Evolutionary conservation across 306 rosid genomes (phyloP).

Genomic region (Mimosa bimucronata): DNA sequence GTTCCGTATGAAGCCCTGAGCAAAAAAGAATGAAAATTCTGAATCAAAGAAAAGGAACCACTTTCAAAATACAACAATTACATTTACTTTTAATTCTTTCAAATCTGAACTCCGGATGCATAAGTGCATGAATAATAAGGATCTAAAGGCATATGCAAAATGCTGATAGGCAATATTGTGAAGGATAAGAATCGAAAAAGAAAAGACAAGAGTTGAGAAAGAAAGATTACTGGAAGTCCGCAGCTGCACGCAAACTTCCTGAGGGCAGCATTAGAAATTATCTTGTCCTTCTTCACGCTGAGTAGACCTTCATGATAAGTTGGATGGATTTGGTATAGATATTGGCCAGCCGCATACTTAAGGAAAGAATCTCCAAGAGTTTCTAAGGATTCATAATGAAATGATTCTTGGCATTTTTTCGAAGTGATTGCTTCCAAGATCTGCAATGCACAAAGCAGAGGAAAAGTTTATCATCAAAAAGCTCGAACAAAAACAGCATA

Average conservation of each 20-base stretch:
- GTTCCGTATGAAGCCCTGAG: slow-evolving; percentile 79
- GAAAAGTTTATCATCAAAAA: slow-evolving; percentile 11
- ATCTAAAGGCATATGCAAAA: not conserved
- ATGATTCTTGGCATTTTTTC: slow-evolving; percentile 70
- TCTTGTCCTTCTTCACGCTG: slow-evolving; percentile 60
- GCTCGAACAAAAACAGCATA: not conserved
- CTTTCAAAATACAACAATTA: not conserved
- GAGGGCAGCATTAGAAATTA: slow-evolving; percentile 75
- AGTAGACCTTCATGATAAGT: slow-evolving; percentile 82
- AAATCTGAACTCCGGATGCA: not conserved
- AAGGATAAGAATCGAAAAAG: slow-evolving; percentile 11
- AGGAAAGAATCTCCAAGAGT: slow-evolving; percentile 95
- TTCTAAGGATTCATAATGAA: slow-evolving; percentile 84
- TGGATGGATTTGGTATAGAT: slow-evolving; percentile 59
- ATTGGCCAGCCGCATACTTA: slow-evolving; percentile 74
- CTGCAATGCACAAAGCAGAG: slow-evolving; percentile 42
- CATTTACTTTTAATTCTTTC: not conserved
- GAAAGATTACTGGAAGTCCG: slow-evolving; percentile 63
- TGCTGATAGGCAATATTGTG: slow-evolving; percentile 5
- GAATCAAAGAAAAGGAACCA: not conserved
- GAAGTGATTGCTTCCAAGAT: slow-evolving; percentile 90
- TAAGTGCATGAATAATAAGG: not conserved
- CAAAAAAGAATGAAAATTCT: slow-evolving; percentile 24
- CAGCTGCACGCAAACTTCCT: slow-evolving; percentile 59
- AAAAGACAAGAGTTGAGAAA: slow-evolving; percentile 1